Percentiles rank a stretch among this genome's conserved stretches.
phyloP scores from a whole-genome alignment of 2,329 filamentous ascomycete species.

The Cercospora janseana region DNA sequence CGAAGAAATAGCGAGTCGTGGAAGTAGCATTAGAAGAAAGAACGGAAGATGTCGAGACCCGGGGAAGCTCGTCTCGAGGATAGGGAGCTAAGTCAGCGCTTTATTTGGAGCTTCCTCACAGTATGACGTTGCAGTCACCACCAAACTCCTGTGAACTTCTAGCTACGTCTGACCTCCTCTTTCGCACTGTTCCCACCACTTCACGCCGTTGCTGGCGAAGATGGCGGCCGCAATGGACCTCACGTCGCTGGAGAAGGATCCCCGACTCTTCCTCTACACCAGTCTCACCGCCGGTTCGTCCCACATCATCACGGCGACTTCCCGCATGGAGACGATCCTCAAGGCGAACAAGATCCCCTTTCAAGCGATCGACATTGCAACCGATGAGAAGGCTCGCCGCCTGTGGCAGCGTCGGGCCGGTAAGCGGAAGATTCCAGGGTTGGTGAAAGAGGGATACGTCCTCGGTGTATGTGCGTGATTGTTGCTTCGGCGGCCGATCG shows the following conservation, averaged over 20 bases:
- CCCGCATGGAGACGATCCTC: constrained; percentile 91
- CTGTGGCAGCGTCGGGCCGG: constrained; percentile 82
- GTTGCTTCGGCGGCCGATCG: not conserved
- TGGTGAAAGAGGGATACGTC: constrained; percentile 84
- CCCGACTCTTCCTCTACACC: constrained; percentile 83
- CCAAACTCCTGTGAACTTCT: too few relatives aligned
- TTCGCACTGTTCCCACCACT: too few relatives aligned
- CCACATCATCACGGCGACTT: constrained; percentile 93
- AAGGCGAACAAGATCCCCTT: constrained; percentile 94
- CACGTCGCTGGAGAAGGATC: constrained; percentile 47
- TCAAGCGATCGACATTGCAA: constrained; percentile 86
- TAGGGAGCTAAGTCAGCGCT: too few relatives aligned
- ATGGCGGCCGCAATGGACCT: constrained; percentile 39
- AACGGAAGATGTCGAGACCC: too few relatives aligned
- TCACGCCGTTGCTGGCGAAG: constrained; percentile 5
- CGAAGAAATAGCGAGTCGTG: too few relatives aligned
- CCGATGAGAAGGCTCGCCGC: constrained; percentile 82
- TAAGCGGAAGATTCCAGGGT: constrained; percentile 81
- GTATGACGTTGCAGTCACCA: too few relatives aligned
- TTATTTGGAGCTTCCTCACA: too few relatives aligned
- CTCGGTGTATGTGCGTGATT: constrained; percentile 71
- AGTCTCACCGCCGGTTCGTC: constrained; percentile 93
- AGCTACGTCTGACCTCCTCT: too few relatives aligned
- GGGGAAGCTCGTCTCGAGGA: too few relatives aligned
- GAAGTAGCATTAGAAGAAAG: too few relatives aligned